Base-by-base conservation (phyloP, 2,329 filamentous ascomycete genomes). In the Colletotrichum truncatum region DNA sequence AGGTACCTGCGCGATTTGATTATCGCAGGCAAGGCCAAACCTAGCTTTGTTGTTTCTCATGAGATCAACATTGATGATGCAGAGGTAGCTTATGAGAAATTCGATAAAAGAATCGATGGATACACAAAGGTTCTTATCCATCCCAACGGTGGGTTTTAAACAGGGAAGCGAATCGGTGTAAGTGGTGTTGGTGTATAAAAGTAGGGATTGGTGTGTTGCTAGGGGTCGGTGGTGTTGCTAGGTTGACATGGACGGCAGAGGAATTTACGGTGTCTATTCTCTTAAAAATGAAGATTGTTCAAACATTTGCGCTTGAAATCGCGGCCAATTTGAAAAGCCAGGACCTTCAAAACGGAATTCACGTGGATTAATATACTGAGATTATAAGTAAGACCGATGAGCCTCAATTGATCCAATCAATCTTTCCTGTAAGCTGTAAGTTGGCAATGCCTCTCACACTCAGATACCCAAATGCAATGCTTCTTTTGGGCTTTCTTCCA, bases 121-220 rank as follows among this genome's bases (percentile, higher is more conserved):
- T 91, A 89, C 67, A 90, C 88, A 11, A 91, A 91, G 77, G 88
- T 91, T 11, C 76, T 90, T 64, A 88, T 91, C 63, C 89, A 90
- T 71, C 89, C 88, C 0, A 91, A 91, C 67, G 88, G 88, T n/a
- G 63, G 57, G 1, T 66, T 66, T 6, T 66, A 25, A 54, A 26
- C 26, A 23, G 43, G n/a, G 23, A 5, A n/a, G n/a, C 38, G 41
- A 14, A 18, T n/a, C 21, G 4, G 18, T 28, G 36, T 6, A 6
- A 23, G 23, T n/a, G 18, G 14, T 30, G 48, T 48, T 16, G 34
- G 16, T 21, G n/a, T 51, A 36, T 5, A 26, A 46, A 54, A 26
- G 14, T 4, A 28, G 34, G 3, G 16, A 16, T 12, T 26, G 34
- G 23, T 41, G 12, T 6, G 25, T 14, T 2, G 23, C n/a, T 7